Evolutionary conservation across 192 early-diverging fungal species (phyloP), one percentile per base, ranked within the genome.

Genomic region (Chytriomyces confervae): DNA sequence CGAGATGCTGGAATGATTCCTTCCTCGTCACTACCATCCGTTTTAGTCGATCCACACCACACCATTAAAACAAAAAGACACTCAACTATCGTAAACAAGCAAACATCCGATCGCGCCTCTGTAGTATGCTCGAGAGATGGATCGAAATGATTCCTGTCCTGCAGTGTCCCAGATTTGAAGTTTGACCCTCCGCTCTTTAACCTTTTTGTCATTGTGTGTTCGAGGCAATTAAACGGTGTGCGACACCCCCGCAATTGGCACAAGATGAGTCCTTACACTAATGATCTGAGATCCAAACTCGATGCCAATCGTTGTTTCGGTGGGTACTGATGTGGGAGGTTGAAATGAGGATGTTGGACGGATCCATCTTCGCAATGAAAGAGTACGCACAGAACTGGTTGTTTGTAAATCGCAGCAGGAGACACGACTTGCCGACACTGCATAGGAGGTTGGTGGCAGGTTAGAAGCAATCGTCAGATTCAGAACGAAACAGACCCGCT

Each of bases 91-190:
- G 63, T 66, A 70, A 6, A 83, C 79, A 61, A 86, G 71, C 23
- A 85, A 29, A 75, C 74, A 86, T 43, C 76, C 64, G 47, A 77
- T 70, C 62, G 82, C 80, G 47, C 76, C 76, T 23, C 85, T 50
- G 66, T 84, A 84, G 70, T 86, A 85, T 20, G 85, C 84, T n/a
- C 85, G 46, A 5, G 70, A 74, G 49, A 86, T 85, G 27, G 84
- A 83, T 6, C 85, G 84, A 61, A 83, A 82, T 5, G 64, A 64
- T 73, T 81, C 80, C 27, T 78, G 66, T 61, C 87, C 77, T 80
- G 92, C 92, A n/a, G 95, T 95, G 76, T 96, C 96, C 96, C 96
- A 97, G 69, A 97, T 95, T 79, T 97, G 94, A 11, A 97, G 88
- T 83, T 96, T 96, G 79, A 97, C 91, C 77, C 90, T 86, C 76